Percentiles rank a stretch among this genome's conserved stretches.
Evolutionary conservation across 2,329 filamentous ascomycete species (phyloP).

Genomic region (Sordariomycetes sp.): DNA sequence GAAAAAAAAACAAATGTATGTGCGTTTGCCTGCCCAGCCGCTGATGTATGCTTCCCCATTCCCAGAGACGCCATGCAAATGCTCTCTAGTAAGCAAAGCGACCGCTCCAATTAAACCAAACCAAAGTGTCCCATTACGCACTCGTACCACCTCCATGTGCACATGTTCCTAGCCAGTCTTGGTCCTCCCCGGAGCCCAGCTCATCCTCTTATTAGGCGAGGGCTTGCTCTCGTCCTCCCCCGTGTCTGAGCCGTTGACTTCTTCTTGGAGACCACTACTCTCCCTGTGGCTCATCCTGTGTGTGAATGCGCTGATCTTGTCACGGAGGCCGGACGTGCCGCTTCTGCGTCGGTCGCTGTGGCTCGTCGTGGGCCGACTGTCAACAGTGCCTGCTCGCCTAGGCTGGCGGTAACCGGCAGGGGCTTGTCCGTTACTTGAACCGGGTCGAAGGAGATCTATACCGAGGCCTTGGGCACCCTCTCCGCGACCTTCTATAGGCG

Average conservation of each 20-base stretch:
- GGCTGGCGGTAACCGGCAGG: constrained; percentile 4
- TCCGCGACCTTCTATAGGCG: constrained; percentile 21
- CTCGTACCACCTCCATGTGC: no score
- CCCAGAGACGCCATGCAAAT: no score
- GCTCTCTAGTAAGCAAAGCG: no score
- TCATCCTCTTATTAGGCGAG: constrained; percentile 7
- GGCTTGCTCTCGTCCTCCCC: constrained; percentile 9
- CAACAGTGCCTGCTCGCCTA: constrained; percentile 3
- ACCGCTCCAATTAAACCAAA: no score
- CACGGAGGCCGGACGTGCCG: constrained; percentile 20
- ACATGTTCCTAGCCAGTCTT: not conserved
- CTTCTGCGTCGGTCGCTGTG: constrained; percentile 19
- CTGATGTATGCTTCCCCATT: no score
- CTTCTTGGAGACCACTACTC: constrained; percentile 9
- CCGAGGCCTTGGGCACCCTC: constrained; percentile 12
- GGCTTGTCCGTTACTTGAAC: constrained; percentile 21
- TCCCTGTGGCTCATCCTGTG: constrained; percentile 16
- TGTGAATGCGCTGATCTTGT: constrained; percentile 24
- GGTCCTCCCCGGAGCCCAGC: constrained; percentile 29
- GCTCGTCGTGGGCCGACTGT: constrained; percentile 20
- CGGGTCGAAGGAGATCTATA: constrained; percentile 20
- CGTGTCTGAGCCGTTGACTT: constrained; percentile 12
- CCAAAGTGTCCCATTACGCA: no score
- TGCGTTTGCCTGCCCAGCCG: no score
- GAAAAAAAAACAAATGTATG: no score